phyloP scores from a whole-genome alignment of 352 stramenopile species.

The Phytophthora tubulina region DNA sequence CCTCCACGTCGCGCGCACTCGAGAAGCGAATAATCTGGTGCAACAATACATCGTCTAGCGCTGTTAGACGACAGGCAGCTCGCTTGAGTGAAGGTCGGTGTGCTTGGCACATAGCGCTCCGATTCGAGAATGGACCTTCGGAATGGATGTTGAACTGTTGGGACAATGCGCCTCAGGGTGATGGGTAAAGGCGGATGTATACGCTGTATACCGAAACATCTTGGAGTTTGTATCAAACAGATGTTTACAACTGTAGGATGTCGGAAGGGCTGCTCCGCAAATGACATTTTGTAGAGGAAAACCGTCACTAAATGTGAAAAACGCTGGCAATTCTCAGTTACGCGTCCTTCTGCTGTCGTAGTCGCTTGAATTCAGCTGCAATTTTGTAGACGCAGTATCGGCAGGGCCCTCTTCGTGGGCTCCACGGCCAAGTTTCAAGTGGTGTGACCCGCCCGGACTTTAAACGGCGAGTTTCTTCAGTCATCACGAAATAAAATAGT shows the following conservation, averaged over 20 bases:
- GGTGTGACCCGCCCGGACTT: no score
- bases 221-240: conserved; percentile 1
- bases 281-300: no score
- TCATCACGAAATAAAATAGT: no score
- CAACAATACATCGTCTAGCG: conserved; percentile 65
- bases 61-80: conserved; percentile 27
- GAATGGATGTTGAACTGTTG: conserved; percentile 22
- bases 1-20: conserved; percentile 61
- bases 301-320: no score
- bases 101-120: conserved; percentile 27
- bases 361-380: no score
- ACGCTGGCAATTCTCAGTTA: no score
- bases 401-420: no score
- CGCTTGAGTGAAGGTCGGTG: conserved; percentile 29
- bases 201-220: not conserved
- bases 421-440: no score
- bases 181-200: conserved; percentile 23
- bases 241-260: not conserved
- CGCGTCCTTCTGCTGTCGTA: no score
- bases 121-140: conserved; percentile 34
- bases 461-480: no score
- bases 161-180: conserved; percentile 21
- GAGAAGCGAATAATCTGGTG: conserved; percentile 51
- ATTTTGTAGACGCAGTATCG: no score
- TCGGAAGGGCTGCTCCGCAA: not conserved